Base-by-base conservation (phyloP, 331 rosid species). In the Arachis monticola region DNA sequence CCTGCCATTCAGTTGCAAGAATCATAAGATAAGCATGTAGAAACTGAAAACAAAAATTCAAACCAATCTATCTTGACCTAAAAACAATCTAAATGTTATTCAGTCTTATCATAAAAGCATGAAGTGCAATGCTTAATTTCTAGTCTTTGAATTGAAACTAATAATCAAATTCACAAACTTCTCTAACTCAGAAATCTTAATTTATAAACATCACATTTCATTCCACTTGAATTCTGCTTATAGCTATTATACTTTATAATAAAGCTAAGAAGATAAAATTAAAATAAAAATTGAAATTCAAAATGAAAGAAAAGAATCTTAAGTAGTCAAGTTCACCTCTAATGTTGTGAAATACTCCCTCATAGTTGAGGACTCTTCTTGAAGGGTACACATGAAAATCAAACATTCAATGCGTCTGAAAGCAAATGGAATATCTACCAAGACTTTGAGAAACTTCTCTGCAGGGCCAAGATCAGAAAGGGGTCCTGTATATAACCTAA, bases 371-470 rank as follows among this genome's bases (percentile, higher is more conserved):
- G 78, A 63, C 30, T 93, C 98, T 78, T 91, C 98, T 52, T 47
- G 75, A 58, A 86, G 73, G 57, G 87, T 79, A 57, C 80, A 73
- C 98, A 87, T 82, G 85, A 87, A 88, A 61, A 80, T 32, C 44
- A 93, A 83, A 59, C 85, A 76, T 73, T 91, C 98, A 41, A 93
- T 77, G 61, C 98, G 89, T 79, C 89, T 87, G 75, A 89, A 93
- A 67, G 97, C 90, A 64, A 86, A 91, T 48, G 98, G 98, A 46
- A 87, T 86, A 55, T 86, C 88, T 7, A 85, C 93, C 83, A 93
- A 65, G 61, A 79, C 76, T 74, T 89, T 93, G 73, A 93, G 96
- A 85, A 93, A 93, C 74, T 93, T 81, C 78, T 93, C 98, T 56
- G 98, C 98, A 0, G 97, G 87, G 52, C 98, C 93, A 38, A 93